Evolutionary conservation across 225 moss, liverwort and hornwort genomes (phyloP), one percentile per base, ranked within the genome.

Genomic region (Polytrichum formosum): DNA sequence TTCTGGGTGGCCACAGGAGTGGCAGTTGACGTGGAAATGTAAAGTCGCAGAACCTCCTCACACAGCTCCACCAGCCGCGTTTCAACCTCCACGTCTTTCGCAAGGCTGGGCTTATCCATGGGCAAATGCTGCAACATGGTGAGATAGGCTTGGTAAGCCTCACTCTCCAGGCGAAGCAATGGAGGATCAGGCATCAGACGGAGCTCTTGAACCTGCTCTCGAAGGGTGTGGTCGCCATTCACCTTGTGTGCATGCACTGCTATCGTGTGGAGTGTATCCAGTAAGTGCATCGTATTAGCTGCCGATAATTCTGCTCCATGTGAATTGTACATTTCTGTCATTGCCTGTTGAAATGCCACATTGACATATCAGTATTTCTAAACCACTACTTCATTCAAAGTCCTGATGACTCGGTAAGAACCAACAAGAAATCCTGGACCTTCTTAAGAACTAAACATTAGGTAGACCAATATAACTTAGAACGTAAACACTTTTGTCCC

Each of bases 151-250:
- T 98, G 98, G 68, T 92, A 98, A 18, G 94, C 91, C 83, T 94
- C 98, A 63, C 84, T 98, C 79, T 98, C 98, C 58, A 98, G 61
- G 33, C 98, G 91, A 67, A 98, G 75, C 76, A 98, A 76, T 73
- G 98, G 98, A 74, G 98, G 98, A 75, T 98, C 98, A 60, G 98
- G 94, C 92, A 98, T 91, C 72, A 94, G 80, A 53, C 87, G 88
- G 35, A 98, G 82, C 72, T 85, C 92, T 81, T 92, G 94, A 56
- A 98, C 88, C 70, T 92, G 84, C 81, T 71, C 76, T 65, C 98
- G 88, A 56, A 98, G 74, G n/a, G 74, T 74, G 66, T 90, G 88
- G 71, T 98, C 90, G 56, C 92, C 98, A 33, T 98, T 98, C 74
- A 98, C 87, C 64, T 71, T 84, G 67, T 94, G 92, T 53, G 98